Conservation (phyloP, 2,329 filamentous ascomycete genomes). For the Claviceps sp. region DNA sequence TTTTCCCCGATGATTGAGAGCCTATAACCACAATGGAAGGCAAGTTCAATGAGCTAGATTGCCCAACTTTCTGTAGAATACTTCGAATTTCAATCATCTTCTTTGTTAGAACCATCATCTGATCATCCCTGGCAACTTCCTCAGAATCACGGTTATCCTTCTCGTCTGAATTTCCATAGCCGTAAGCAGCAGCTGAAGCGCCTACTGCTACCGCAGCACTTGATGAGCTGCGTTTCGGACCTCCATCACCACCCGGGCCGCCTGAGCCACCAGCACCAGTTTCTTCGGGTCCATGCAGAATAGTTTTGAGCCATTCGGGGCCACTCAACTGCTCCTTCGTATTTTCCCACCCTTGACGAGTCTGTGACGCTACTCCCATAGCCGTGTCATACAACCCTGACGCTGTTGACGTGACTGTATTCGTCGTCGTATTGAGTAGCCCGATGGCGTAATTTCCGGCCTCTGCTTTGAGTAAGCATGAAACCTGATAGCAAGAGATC, state of each 20-base stretch:
- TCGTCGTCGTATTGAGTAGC: conserved; percentile 58
- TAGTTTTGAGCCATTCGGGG: conserved; percentile 65
- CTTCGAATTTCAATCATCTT: conserved; percentile 99
- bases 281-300: conserved; percentile 51
- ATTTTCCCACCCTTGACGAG: conserved; percentile 65
- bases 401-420: conserved; percentile 57
- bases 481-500: not conserved
- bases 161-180: conserved; percentile 55
- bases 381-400: conserved; percentile 58
- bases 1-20: conserved; percentile 96
- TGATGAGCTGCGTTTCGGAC: conserved; percentile 46
- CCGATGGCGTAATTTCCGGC: conserved; percentile 42
- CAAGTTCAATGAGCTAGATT: conserved; percentile 75
- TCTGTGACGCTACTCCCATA: conserved; percentile 65
- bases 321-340: conserved; percentile 64
- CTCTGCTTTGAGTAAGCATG: conserved; percentile 24
- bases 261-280: conserved; percentile 37
- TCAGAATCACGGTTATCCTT: conserved; percentile 49
- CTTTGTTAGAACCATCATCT: conserved; percentile 98
- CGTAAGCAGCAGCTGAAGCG: conserved; percentile 66
- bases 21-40: conserved; percentile 99
- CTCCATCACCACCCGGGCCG: conserved; percentile 31
- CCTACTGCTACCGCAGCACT: conserved; percentile 52
- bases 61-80: conserved; percentile 80
- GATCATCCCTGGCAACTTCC: conserved; percentile 72